Conservation (phyloP, 768 basidiomycete species). For the Chalciporus piperatus region DNA sequence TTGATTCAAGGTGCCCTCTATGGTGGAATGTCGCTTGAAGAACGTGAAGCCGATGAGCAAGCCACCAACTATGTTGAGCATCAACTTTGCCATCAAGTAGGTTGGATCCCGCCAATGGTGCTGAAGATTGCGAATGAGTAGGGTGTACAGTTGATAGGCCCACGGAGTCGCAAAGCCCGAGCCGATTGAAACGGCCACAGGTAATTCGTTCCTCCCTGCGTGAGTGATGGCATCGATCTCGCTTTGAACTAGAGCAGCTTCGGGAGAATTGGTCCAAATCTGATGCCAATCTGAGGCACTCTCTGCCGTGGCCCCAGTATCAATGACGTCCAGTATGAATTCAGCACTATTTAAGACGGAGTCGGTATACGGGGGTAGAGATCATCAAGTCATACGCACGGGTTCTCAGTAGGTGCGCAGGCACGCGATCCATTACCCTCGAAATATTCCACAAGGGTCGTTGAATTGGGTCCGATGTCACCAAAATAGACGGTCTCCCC, state of each 20-base stretch:
- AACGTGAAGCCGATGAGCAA: too few species aligned
- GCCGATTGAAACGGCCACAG: conserved; percentile 36
- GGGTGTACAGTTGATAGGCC: conserved; percentile 43
- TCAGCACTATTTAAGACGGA: conserved; percentile 45
- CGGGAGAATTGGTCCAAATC: too few species aligned
- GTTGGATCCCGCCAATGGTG: conserved; percentile 58
- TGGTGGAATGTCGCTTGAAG: too few species aligned
- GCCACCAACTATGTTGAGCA: too few species aligned
- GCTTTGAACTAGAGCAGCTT: too few species aligned
- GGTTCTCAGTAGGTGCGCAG: conserved; percentile 69
- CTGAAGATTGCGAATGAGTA: conserved; percentile 43
- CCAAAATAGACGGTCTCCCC: conserved; percentile 69
- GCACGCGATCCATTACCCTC: conserved; percentile 59
- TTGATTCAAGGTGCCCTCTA: too few species aligned
- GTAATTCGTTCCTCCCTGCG: conserved; percentile 43
- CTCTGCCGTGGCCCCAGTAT: too few species aligned
- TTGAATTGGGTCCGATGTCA: conserved; percentile 63
- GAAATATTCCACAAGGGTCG: conserved; percentile 72
- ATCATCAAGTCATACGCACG: conserved; percentile 69
- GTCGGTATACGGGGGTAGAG: conserved; percentile 30
- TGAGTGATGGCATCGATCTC: conserved; percentile 35
- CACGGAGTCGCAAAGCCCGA: conserved; percentile 54
- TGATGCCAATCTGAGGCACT: too few species aligned
- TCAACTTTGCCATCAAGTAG: conserved; percentile 57
- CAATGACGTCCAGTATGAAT: too few species aligned